phyloP scores from a whole-genome alignment of 2,329 filamentous ascomycete genomes.

The Penicillium sp. region DNA sequence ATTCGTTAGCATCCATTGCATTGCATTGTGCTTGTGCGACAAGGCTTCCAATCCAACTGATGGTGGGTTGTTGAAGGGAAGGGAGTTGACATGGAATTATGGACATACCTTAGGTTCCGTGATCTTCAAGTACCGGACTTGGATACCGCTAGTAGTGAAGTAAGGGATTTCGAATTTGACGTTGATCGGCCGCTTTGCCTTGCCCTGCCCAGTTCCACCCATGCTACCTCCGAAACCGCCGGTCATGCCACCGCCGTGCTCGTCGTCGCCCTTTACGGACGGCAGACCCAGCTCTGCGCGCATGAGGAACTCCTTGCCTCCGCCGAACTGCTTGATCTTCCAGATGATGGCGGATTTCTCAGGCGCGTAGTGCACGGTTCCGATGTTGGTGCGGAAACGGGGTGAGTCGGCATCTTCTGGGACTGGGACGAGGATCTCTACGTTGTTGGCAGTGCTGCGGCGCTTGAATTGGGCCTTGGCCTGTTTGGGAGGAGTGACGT shows the following conservation, averaged over 20 bases:
- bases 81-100: too few species aligned
- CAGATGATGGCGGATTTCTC: conserved; percentile 96
- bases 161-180: conserved; percentile 99
- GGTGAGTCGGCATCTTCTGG: conserved; percentile 95
- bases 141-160: conserved; percentile 98
- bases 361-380: conserved; percentile 91
- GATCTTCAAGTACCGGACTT: conserved; percentile 97
- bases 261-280: conserved; percentile 87
- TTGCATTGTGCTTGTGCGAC: too few species aligned
- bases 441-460: conserved; percentile 93
- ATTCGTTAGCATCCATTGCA: too few species aligned
- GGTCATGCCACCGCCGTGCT: conserved; percentile 93
- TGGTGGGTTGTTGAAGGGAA: too few species aligned
- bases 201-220: conserved; percentile 76
- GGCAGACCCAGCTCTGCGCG: conserved; percentile 89
- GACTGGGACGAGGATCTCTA: conserved; percentile 93
- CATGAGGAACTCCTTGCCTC: conserved; percentile 98
- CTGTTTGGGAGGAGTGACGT: conserved; percentile 26
- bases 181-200: conserved; percentile 91
- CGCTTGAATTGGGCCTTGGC: conserved; percentile 97
- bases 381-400: conserved; percentile 93
- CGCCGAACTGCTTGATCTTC: conserved; percentile 99
- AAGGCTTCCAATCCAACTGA: too few species aligned
- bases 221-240: conserved; percentile 94
- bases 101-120: conserved; percentile 88